Evolutionary conservation across 768 basidiomycete genomes (phyloP), one percentile per base, ranked within the genome.

Genomic region (Austroboletus festivus): DNA sequence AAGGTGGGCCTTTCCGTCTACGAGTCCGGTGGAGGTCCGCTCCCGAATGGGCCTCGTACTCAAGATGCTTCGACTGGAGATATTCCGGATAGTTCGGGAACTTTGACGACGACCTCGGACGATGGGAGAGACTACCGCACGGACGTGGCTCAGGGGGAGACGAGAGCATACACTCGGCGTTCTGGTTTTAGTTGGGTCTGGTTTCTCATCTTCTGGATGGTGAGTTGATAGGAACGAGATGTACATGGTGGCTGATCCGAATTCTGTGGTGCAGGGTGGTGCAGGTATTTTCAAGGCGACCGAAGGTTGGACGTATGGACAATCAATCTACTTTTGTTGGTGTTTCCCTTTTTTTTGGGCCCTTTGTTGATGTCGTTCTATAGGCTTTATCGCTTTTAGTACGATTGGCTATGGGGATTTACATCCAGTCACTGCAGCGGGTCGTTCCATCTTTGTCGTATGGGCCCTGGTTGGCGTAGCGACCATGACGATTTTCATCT

Each of bases 381-480:
- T 51, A 88, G 86, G 86, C 60, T 84, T 87, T 57, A 68, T 85
- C 42, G 65, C 85, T 10, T 89, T 91, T 68, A 79, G 80, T 1
- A 88, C 85, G 1, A 81, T 89, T 23, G 89, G 88, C 13, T 87
- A 83, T 54, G 83, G 79, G 65, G 88, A 90, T 57, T 69, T 74
- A 13, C 54, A 77, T 0, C 88, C 86, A 0, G 59, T 62, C 42
- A 82, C 85, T 0, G 79, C 83, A 11, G 80, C 84, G 3, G 89
- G 89, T 11, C 79, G 86, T 20, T 79, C 85, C 13, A 74, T 91
- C 28, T 91, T 91, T 61, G 76, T 89, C 34, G 78, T 81, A 3
- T 90, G 89, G 89, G 85, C 88, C 0, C 64, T 91, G 30, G 66
- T 89, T 7, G 89, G 87, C 15, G 83, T 89, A 13, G 86, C 75